Conservation (phyloP, 352 stramenopile species). For the Saprolegnia diclina region DNA sequence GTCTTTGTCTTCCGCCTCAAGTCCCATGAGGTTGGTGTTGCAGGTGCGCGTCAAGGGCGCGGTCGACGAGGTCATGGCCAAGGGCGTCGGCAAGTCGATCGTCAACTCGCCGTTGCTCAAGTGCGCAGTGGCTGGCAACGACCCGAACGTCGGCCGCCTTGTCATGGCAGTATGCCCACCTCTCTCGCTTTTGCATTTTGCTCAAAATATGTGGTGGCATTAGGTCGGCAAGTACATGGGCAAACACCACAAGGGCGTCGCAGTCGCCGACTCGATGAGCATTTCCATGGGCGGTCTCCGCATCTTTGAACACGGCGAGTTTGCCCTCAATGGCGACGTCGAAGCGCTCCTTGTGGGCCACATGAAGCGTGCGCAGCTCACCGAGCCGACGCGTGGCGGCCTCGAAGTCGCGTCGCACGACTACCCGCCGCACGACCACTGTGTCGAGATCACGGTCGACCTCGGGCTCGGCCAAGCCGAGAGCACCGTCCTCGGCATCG, state of each 20-base stretch:
- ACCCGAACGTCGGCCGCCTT: slow-evolving; percentile 97
- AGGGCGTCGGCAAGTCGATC: slow-evolving; percentile 87
- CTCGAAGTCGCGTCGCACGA: slow-evolving; percentile 74
- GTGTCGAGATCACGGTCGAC: slow-evolving; percentile 95
- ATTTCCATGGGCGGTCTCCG: slow-evolving; percentile 86
- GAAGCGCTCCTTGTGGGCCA: slow-evolving; percentile 91
- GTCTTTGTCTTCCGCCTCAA: neutral
- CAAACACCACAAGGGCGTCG: slow-evolving; percentile 84
- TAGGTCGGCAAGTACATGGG: slow-evolving; percentile 93
- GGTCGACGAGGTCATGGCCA: slow-evolving; percentile 64
- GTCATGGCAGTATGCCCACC: slow-evolving; percentile 79
- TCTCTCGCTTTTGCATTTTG: neutral
- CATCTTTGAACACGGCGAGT: slow-evolving; percentile 95
- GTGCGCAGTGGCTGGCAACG: slow-evolving; percentile 96
- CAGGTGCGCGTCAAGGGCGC: slow-evolving; percentile 85
- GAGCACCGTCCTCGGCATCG: slow-evolving; percentile 91
- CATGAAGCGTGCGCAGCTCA: slow-evolving; percentile 92
- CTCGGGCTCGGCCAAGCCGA: slow-evolving; percentile 81
- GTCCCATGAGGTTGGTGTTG: neutral
- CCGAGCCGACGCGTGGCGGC: slow-evolving; percentile 64
- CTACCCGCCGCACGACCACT: slow-evolving; percentile 93
- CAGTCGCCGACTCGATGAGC: slow-evolving; percentile 72
- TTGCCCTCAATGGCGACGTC: slow-evolving; percentile 88
- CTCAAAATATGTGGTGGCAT: neutral
- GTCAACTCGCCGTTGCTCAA: slow-evolving; percentile 97